Evolutionary conservation across 352 stramenopile genomes (phyloP), one percentile per base, ranked within the genome.

Genomic region (Hyaloperonospora arabidopsidis): DNA sequence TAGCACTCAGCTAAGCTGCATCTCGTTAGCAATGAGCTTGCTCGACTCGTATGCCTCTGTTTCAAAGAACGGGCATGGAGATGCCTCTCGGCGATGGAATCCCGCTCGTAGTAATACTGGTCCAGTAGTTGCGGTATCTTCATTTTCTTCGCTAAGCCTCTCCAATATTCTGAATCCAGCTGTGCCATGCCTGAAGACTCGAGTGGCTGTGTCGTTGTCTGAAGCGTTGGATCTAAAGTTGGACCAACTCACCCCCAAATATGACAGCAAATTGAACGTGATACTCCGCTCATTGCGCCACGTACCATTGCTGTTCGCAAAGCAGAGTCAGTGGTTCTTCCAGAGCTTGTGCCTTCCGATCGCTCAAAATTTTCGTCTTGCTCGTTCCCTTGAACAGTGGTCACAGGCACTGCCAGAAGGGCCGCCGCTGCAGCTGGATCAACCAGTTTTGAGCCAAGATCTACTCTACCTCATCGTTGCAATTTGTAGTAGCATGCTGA

Each of bases 261-360:
- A 93, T 44, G 83, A 93, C 52, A 75, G 70, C 52, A 93, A 90
- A 40, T 48, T 90, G 17, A 88, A 88, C 52, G 68, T 76, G 14
- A 50, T 93, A 25, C 55, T 90, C 50, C 76, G 79, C 0, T 73
- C 79, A 7, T 64, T 93, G 10, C 68, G 68, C 4, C 75, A 70
- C 13, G 50, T 87, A 7, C 68, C 66, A 8, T 43, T 88, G 61
- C 65, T 89, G 10, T 87, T 89, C 50, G 65, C 69, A 29, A 75
- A 70, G 25, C 61, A 64, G 15, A 73, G 67, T 52, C 64, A 65
- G 14, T 68, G 70, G 5, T 87, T 87, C 35, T 82, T 77, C 50
- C 57, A 56, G 12, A 70, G 62, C 13, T 70, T 89, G 52, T 72
- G 74, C 46, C 52, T 57, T 6, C 77, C 79, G 6, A 74, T 89